Evolutionary conservation across 768 basidiomycete species (phyloP).

Genomic region (Tulasnella sp.): DNA sequence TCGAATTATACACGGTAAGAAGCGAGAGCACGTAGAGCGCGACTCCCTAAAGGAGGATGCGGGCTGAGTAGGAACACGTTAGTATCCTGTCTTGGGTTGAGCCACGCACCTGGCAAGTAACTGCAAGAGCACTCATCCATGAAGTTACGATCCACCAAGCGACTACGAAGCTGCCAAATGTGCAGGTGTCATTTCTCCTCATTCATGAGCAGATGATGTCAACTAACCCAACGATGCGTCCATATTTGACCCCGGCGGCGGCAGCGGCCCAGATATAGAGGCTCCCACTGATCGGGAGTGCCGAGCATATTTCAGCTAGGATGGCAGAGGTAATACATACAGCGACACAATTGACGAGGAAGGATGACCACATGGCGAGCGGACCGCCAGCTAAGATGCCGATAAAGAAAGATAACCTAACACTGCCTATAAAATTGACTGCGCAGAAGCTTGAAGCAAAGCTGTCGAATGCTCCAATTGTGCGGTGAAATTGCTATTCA

Average conservation of each 20-base stretch:
- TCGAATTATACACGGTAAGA: slow-evolving; percentile 23
- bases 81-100: no score
- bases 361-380: slow-evolving; percentile 18
- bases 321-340: slow-evolving; percentile 25
- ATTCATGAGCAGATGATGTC: not conserved
- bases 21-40: slow-evolving; percentile 28
- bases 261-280: slow-evolving; percentile 31
- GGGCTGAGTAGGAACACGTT: no score
- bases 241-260: slow-evolving; percentile 25
- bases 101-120: slow-evolving; percentile 19
- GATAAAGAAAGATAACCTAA: not conserved
- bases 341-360: slow-evolving; percentile 17
- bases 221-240: slow-evolving; percentile 22
- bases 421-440: slow-evolving; percentile 23
- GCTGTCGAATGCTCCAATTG: slow-evolving; percentile 22
- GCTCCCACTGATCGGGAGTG: slow-evolving; percentile 25
- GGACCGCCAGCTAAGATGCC: slow-evolving; percentile 25
- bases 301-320: slow-evolving; percentile 28
- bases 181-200: not conserved
- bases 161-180: slow-evolving; percentile 20
- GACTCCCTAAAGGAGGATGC: slow-evolving; percentile 19
- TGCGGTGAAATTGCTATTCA: slow-evolving; percentile 21
- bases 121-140: slow-evolving; percentile 28
- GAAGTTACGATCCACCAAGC: slow-evolving; percentile 26
- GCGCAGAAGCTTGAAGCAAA: slow-evolving; percentile 23